Evolutionary conservation across 2,329 filamentous ascomycete species (phyloP), one percentile per base, ranked within the genome.

Genomic region (Neodidymelliopsis sp.): DNA sequence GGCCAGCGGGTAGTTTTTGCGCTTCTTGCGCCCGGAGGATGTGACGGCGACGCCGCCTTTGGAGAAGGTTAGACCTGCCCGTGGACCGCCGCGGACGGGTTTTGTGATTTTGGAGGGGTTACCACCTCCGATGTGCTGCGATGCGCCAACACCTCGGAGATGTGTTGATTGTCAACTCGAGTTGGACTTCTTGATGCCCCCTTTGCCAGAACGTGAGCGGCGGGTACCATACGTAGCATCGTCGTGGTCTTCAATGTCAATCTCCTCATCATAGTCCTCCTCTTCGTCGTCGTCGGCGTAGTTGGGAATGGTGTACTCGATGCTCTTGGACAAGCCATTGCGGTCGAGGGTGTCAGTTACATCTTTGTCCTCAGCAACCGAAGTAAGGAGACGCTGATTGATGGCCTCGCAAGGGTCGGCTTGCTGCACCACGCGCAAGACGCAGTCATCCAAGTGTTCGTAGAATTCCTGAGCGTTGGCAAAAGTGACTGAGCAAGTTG

Each of bases 391-490:
- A 46, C 73, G 70, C 49, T 75, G 70, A 57, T 75, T 75, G 65
- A 75, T 74, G 35, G 70, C 73, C 57, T 75, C 73, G 45, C 70
- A 67, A 11, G 73, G 73, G 31, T 75, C 73, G 22, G 71, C 67
- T 55, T 75, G 72, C 48, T 75, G 73, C 20, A 87, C 84, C 16
- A 86, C 82, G 23, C 83, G 81, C 51, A 87, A 74, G 10, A 86
- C 84, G 66, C 84, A 87, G 72, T 86, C 84, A 64, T 87, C 93
- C 59, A 97, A 79, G 79, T 97, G 93, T 77, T 97, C 93, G 72
- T 97, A 97, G 76, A 97, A 97, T 67, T 97, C 93, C 74, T 97
- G 93, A 2, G 93, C 90, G 53, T 88, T 93, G 59, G 82, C 81
- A 71, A 96, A 97, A 6, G 84, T 90, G 30, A 85, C 83, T 11